Percentiles rank a stretch among this genome's conserved stretches.
Conservation (phyloP, 108 stramenopile species). For the Fragilaria crotonensis region DNA sequence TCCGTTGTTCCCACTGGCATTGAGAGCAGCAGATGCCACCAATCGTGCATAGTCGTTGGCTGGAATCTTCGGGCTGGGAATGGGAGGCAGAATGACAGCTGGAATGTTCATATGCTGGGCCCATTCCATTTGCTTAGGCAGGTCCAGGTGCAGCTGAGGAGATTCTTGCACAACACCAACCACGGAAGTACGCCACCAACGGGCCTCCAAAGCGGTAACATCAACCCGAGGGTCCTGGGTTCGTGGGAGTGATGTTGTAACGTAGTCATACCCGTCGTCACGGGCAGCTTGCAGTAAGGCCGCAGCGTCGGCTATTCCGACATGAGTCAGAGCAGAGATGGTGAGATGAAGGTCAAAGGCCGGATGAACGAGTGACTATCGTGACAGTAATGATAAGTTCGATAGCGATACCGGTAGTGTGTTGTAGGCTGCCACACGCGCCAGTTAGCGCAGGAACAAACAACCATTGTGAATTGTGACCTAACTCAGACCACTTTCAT, state of each 20-base stretch:
- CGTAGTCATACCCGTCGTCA: slow-evolving; percentile 63
- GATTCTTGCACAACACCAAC: slow-evolving; percentile 23
- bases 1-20: slow-evolving; percentile 39
- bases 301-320: too few relatives aligned
- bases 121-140: slow-evolving; percentile 61
- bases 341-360: too few relatives aligned
- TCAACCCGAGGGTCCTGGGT: slow-evolving; percentile 19
- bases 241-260: slow-evolving; percentile 44
- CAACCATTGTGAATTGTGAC: too few relatives aligned
- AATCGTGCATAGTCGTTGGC: slow-evolving; percentile 43
- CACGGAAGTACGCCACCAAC: slow-evolving; percentile 35
- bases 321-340: too few relatives aligned
- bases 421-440: too few relatives aligned
- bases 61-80: slow-evolving; percentile 9
- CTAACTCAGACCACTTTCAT: too few relatives aligned
- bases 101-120: slow-evolving; percentile 88
- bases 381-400: too few relatives aligned
- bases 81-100: slow-evolving; percentile 76
- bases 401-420: too few relatives aligned
- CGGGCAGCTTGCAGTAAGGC: slow-evolving; percentile 31
- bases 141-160: not conserved
- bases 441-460: too few relatives aligned
- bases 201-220: slow-evolving; percentile 19
- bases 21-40: slow-evolving; percentile 31
- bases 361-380: too few relatives aligned